These are phyloP conservation scores for Posidonia australis DNA, from an alignment of 106 monocot species.

Conservation along the genomic window DNA sequence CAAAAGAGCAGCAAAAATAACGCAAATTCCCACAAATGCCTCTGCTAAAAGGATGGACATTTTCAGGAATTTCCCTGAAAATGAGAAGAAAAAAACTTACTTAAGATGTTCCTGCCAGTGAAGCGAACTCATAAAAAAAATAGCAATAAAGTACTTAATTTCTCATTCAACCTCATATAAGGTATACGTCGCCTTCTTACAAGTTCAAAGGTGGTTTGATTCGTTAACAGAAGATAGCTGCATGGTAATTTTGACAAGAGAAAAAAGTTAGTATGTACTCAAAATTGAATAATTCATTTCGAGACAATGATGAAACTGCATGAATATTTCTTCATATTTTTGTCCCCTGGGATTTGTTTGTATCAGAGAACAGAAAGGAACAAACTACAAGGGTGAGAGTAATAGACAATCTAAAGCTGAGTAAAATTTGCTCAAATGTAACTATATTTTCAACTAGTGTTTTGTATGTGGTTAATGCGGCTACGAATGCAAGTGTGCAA, in stretches of 20 bases:
- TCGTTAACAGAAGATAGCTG: constrained; percentile 43
- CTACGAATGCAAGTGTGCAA: too few relatives aligned
- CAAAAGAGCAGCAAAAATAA: constrained; percentile 47
- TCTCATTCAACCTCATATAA: constrained; percentile 58
- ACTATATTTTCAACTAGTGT: too few relatives aligned
- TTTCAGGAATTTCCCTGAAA: constrained; percentile 58
- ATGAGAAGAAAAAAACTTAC: background rate
- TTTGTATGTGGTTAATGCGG: too few relatives aligned
- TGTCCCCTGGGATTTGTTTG: too few relatives aligned
- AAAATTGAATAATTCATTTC: too few relatives aligned
- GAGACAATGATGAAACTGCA: too few relatives aligned
- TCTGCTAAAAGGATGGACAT: constrained; percentile 68
- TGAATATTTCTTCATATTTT: too few relatives aligned
- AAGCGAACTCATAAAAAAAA: background rate
- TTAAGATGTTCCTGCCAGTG: background rate
- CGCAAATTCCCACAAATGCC: constrained; percentile 59
- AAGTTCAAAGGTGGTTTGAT: constrained; percentile 96
- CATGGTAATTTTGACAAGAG: constrained; percentile 3
- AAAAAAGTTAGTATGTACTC: background rate
- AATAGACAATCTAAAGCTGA: too few relatives aligned
- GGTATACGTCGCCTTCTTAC: constrained; percentile 65
- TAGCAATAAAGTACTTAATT: background rate
- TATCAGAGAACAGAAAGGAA: too few relatives aligned
- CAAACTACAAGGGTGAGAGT: too few relatives aligned
- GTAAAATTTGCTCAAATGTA: too few relatives aligned